Evolutionary conservation across 2,329 filamentous ascomycete genomes (phyloP), one percentile per base, ranked within the genome.

Genomic region (Cercospora beticola): DNA sequence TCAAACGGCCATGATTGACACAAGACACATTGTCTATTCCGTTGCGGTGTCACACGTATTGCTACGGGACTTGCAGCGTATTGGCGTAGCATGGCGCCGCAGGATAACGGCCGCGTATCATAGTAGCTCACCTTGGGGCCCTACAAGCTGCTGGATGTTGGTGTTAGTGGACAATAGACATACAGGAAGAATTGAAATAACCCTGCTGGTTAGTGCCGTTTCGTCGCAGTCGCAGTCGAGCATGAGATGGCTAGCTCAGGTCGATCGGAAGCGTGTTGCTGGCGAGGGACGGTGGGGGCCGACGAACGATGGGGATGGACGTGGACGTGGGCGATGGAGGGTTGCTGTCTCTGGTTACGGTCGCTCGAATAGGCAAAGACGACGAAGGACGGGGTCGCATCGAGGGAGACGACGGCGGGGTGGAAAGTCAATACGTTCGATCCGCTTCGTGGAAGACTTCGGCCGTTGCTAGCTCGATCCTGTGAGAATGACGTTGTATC

Each of bases 351-450:
- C 21, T 52, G 46, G 23, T 64, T 56, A 67, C 21, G 49, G 28
- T 46, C 60, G 57, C 43, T 67, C 56, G 67, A 66, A 46, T n/a
- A 21, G 23, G 46, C 36, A 62, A 60, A 57, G 52, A 62, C 60
- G 66, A 68, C 43, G 68, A 62, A 31, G 63, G 16, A 62, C 21
- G 64, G 56, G 67, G 59, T 49, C 63, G 67, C 65, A 52, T 67
- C 65, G 65, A 67, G 58, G 57, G n/a, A 60, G 28, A 67, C 58
- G 68, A 68, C 68, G 68, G 62, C 65, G 65, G 67, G 57, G 68
- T 21, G 66, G 63, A 30, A 65, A 66, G 36, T 66, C 18, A 57
- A 63, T 31, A 70, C 61, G 69, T 49, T 65, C 69, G 69, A 68
- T 66, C 62, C 69, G 66, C 61, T 68, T 68, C 69, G 69, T 64